Conservation (phyloP, 2,329 filamentous ascomycete species). For the Drechslerella coelobrocha region DNA sequence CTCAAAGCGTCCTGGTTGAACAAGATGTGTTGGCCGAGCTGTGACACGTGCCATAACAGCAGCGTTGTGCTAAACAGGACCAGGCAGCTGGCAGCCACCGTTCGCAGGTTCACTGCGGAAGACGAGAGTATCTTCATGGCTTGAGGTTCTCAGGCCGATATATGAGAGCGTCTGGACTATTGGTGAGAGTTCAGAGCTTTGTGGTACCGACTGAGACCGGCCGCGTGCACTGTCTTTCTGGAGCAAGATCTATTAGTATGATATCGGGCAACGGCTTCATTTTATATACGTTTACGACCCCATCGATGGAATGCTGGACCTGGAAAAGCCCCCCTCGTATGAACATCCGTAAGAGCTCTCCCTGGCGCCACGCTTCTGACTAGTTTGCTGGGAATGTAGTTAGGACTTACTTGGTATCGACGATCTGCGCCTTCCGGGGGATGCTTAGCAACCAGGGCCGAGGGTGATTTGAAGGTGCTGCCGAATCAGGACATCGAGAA, state of each 20-base stretch:
- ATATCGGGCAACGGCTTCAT: conserved; percentile 6
- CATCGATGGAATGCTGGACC: conserved; percentile 13
- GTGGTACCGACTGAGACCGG: conserved; percentile 13
- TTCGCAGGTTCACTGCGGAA: conserved; percentile 36
- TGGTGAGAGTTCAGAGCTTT: conserved; percentile 44
- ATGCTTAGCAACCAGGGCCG: conserved; percentile 23
- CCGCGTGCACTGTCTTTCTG: conserved; percentile 23
- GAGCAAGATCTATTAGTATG: conserved; percentile 16
- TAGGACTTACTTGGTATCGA: conserved; percentile 17
- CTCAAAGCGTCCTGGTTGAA: conserved; percentile 35
- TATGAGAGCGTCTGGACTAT: conserved; percentile 40
- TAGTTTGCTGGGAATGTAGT: background rate
- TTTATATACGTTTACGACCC: conserved; percentile 20
- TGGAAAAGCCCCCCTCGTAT: conserved; percentile 6
- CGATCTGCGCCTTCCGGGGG: conserved; percentile 40
- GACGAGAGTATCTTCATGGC: conserved; percentile 29
- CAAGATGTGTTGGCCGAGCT: conserved; percentile 35
- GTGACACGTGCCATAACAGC: conserved; percentile 45
- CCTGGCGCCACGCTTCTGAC: background rate
- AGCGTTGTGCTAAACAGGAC: conserved; percentile 28
- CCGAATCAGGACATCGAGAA: conserved; percentile 34
- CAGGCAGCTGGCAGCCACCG: conserved; percentile 44
- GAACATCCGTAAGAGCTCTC: background rate
- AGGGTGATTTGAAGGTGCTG: conserved; percentile 23
- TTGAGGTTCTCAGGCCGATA: conserved; percentile 18